Evolutionary conservation across 495 filamentous ascomycete species (phyloP).

Genomic region (Neurospora intermedia): DNA sequence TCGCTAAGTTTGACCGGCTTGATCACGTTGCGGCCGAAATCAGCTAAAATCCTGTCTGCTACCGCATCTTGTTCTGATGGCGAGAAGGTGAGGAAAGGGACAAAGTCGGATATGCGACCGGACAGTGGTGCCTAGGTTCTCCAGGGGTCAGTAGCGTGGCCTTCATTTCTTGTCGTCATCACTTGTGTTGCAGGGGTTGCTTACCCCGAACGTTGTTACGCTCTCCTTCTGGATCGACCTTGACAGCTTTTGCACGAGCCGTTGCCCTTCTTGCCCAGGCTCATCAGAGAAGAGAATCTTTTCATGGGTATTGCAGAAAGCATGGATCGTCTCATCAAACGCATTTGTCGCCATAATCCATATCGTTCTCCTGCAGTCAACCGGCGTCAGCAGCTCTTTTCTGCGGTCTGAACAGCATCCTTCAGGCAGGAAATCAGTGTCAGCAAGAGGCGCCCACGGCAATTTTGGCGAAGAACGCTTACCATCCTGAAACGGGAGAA

Average conservation of each 20-base stretch:
- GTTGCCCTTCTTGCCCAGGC: constrained; percentile 9
- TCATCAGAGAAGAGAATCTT: constrained; percentile 11
- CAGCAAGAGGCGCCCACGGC: background rate
- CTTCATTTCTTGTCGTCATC: no score
- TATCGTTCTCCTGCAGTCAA: constrained; percentile 45
- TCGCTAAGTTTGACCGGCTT: constrained; percentile 19
- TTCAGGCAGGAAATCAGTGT: background rate
- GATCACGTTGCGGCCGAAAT: constrained; percentile 21
- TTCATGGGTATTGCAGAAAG: constrained; percentile 22
- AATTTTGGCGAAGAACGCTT: constrained; percentile 1
- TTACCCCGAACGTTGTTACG: constrained; percentile 19
- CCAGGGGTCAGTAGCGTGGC: no score
- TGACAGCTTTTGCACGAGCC: constrained; percentile 14
- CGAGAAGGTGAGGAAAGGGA: constrained; percentile 40
- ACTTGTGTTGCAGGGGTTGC: background rate
- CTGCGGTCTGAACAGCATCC: background rate
- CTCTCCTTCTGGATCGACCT: constrained; percentile 22
- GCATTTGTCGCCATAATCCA: constrained; percentile 48
- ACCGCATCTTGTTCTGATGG: constrained; percentile 32
- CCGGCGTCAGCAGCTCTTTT: background rate
- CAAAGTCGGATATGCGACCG: constrained; percentile 31
- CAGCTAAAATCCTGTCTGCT: constrained; percentile 34
- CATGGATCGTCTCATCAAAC: constrained; percentile 28
- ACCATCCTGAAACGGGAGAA: constrained; percentile 38
- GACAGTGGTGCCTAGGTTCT: constrained; percentile 21